phyloP scores from a whole-genome alignment of 495 filamentous ascomycete genomes.

The Aspergillus leporis region DNA sequence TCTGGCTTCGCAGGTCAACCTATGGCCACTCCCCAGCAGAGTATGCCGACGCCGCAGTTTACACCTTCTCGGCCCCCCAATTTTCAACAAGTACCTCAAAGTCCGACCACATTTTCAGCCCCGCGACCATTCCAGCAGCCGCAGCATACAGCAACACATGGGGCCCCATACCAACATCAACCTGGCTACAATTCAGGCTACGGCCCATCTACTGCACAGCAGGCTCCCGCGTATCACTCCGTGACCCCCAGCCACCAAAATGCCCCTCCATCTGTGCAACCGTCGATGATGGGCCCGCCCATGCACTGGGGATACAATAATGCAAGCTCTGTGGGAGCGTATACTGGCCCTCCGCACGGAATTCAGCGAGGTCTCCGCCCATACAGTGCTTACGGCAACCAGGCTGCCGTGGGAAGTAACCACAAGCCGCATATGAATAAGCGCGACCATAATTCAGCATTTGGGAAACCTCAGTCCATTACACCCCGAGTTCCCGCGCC shows the following conservation, averaged over 20 bases:
- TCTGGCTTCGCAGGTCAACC: constrained; percentile 32
- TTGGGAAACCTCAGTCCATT: constrained; percentile 41
- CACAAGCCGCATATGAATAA: constrained; percentile 34
- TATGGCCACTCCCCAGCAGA: constrained; percentile 23
- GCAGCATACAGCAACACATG: constrained; percentile 28
- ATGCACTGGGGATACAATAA: constrained; percentile 59
- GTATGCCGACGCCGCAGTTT: constrained; percentile 31
- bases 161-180: constrained; percentile 29
- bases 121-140: constrained; percentile 30
- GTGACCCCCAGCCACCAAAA: constrained; percentile 27
- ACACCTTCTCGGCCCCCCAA: constrained; percentile 25
- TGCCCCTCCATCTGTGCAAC: constrained; percentile 32
- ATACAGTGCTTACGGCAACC: constrained; percentile 49
- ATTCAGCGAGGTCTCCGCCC: constrained; percentile 40
- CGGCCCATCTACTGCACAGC: constrained; percentile 24
- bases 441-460: constrained; percentile 44
- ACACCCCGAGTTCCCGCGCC: constrained; percentile 48
- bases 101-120: constrained; percentile 25
- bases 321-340: constrained; percentile 24
- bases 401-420: constrained; percentile 38
- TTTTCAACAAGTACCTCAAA: constrained; percentile 31
- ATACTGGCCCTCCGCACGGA: constrained; percentile 22
- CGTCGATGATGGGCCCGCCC: constrained; percentile 57
- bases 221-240: constrained; percentile 28
- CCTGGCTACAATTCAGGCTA: constrained; percentile 34